phyloP scores from a whole-genome alignment of 2,329 filamentous ascomycete genomes.

The Catunica adiposa region DNA sequence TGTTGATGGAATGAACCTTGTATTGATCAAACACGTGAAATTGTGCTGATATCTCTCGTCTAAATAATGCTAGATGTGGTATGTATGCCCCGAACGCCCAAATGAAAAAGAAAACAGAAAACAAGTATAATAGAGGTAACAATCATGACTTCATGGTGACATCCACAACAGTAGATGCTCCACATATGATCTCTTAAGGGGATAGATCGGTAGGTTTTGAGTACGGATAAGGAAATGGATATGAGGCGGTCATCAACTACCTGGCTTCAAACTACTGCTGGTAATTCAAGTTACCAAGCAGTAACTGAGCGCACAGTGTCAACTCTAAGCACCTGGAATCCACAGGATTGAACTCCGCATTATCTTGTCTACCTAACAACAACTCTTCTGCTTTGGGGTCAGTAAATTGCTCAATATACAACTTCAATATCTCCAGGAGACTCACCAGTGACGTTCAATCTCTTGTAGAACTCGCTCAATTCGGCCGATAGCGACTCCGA shows the following conservation, averaged over 20 bases:
- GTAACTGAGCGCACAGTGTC: conserved; percentile 32
- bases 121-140: too few relatives aligned
- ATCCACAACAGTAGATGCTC: too few relatives aligned
- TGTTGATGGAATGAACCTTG: neutral
- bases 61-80: too few relatives aligned
- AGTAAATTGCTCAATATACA: neutral
- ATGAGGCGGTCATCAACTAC: too few relatives aligned
- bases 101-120: too few relatives aligned
- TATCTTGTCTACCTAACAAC: conserved; percentile 29
- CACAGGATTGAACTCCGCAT: conserved; percentile 33
- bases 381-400: conserved; percentile 17
- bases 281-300: conserved; percentile 20
- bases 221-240: too few relatives aligned
- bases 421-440: conserved; percentile 12
- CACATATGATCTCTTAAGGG: neutral
- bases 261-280: too few relatives aligned
- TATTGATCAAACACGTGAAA: too few relatives aligned
- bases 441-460: conserved; percentile 41
- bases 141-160: too few relatives aligned
- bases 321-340: conserved; percentile 35
- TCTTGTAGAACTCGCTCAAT: conserved; percentile 36
- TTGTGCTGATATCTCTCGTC: neutral
- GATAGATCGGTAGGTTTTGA: too few relatives aligned
- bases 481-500: conserved; percentile 31
- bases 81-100: neutral